phyloP scores from a whole-genome alignment of 2,329 filamentous ascomycete species.

The Zalaria obscura region DNA sequence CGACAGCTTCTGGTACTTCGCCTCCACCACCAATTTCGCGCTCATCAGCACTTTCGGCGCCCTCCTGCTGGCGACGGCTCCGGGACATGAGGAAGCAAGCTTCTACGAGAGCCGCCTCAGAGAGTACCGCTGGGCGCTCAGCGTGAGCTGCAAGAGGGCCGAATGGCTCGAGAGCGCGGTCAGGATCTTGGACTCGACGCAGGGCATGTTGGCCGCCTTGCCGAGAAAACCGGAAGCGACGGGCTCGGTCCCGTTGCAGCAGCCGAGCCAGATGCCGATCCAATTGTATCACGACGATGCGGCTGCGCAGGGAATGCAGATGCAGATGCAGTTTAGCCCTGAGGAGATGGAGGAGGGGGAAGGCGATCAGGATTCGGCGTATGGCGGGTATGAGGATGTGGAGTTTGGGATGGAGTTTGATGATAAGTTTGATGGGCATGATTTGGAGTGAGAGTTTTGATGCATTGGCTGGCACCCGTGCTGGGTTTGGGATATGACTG shows the following conservation, averaged over 20 bases:
- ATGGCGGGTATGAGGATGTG: too few relatives aligned
- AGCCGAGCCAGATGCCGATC: not conserved
- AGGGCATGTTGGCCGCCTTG: constrained; percentile 28
- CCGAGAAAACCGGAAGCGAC: constrained; percentile 28
- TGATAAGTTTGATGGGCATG: too few relatives aligned
- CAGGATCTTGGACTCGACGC: constrained; percentile 28
- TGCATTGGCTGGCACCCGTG: too few relatives aligned
- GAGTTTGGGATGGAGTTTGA: too few relatives aligned
- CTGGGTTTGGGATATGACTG: too few relatives aligned
- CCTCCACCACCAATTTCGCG: constrained; percentile 80
- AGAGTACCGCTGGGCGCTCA: constrained; percentile 90
- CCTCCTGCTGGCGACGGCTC: constrained; percentile 77
- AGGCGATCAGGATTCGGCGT: too few relatives aligned
- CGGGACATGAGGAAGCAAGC: constrained; percentile 74
- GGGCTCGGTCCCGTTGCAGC: not conserved
- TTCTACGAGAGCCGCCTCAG: constrained; percentile 77
- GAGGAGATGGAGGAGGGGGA: too few relatives aligned
- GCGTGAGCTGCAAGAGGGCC: constrained; percentile 64
- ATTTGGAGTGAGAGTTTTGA: too few relatives aligned
- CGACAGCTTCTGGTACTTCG: constrained; percentile 85
- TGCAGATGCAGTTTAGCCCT: not conserved
- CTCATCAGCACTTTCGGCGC: constrained; percentile 90
- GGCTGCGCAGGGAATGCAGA: not conserved
- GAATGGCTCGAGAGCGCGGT: constrained; percentile 32
- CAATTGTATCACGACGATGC: not conserved